phyloP scores from a whole-genome alignment of 805 yeast genomes.

The Cyberlindnera samutprakarnensis region DNA sequence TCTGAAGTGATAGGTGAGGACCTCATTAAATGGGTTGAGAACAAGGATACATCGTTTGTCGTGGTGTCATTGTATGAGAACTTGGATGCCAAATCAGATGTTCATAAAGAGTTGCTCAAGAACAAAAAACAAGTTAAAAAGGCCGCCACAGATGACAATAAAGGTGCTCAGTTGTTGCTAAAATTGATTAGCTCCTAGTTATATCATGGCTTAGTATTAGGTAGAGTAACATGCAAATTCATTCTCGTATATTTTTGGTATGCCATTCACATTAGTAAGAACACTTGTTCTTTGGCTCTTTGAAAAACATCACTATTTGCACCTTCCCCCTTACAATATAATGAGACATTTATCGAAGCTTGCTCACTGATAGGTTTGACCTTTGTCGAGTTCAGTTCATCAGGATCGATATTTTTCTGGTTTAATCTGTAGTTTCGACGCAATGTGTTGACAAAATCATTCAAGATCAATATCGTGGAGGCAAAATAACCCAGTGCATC shows the following conservation, averaged over 20 bases:
- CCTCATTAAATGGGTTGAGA: slow-evolving; percentile 60
- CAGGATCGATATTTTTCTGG: slow-evolving; percentile 3
- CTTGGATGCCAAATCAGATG: slow-evolving; percentile 39
- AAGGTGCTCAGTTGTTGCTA: slow-evolving; percentile 52
- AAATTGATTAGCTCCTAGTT: slow-evolving; percentile 23
- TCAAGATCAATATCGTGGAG: neutral
- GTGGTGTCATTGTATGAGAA: slow-evolving; percentile 74
- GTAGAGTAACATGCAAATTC: neutral
- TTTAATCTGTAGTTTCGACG: slow-evolving; percentile 7
- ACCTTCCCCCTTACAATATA: neutral
- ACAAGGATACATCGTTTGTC: slow-evolving; percentile 68
- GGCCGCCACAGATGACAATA: slow-evolving; percentile 39
- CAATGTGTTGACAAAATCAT: slow-evolving; percentile 5
- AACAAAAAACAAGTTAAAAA: slow-evolving; percentile 36
- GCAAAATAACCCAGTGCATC: slow-evolving; percentile 1
- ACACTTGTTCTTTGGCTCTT: neutral
- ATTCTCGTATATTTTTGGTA: neutral
- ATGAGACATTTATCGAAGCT: neutral
- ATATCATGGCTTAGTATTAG: neutral
- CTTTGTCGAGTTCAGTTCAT: slow-evolving; percentile 8
- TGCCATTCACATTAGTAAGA: slow-evolving; percentile 1
- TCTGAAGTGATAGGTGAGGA: slow-evolving; percentile 42
- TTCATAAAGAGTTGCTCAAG: slow-evolving; percentile 47
- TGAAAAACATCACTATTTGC: neutral
- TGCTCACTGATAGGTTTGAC: slow-evolving; percentile 4